Conservation (phyloP, 2,329 filamentous ascomycete genomes). For the Lecanosticta acicola region DNA sequence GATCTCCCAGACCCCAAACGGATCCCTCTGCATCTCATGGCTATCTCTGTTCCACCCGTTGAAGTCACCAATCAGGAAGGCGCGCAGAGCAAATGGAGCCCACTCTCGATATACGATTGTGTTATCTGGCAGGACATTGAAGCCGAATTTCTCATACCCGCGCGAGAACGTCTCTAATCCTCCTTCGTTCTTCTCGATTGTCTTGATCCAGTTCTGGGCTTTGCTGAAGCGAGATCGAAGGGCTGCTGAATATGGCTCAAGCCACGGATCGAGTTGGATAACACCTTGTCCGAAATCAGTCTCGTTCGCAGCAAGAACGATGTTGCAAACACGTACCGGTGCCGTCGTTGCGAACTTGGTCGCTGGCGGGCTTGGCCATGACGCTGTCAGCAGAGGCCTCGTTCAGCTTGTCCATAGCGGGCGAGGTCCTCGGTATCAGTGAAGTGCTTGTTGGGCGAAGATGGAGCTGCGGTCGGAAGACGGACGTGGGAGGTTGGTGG, state of each 20-base stretch:
- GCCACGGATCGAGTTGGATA: conserved; percentile 79
- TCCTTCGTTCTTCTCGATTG: conserved; percentile 75
- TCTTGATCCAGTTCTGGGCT: conserved; percentile 80
- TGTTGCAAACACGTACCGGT: conserved; percentile 54
- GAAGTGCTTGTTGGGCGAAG: background rate
- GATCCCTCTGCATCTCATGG: conserved; percentile 80
- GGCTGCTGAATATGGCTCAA: conserved; percentile 74
- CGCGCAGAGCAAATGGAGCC: conserved; percentile 82
- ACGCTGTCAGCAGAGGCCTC: conserved; percentile 43
- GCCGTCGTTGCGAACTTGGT: conserved; percentile 60
- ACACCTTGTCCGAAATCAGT: conserved; percentile 60
- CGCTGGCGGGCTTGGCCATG: conserved; percentile 41
- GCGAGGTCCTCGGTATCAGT: conserved; percentile 1
- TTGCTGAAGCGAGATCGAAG: conserved; percentile 72
- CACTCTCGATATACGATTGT: conserved; percentile 92
- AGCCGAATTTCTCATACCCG: conserved; percentile 79
- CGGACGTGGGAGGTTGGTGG: background rate
- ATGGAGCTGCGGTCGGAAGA: no score
- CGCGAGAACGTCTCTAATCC: conserved; percentile 87
- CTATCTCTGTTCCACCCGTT: conserved; percentile 84
- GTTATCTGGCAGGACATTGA: conserved; percentile 74
- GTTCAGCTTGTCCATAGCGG: conserved; percentile 39
- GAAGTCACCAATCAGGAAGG: conserved; percentile 89
- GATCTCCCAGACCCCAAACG: conserved; percentile 83
- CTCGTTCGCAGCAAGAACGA: no score